A percentile compares a stretch with the other conserved stretches of the same genome.
Evolutionary conservation across 495 filamentous ascomycete genomes (phyloP).

Genomic region (Alectoria sarmentosa): DNA sequence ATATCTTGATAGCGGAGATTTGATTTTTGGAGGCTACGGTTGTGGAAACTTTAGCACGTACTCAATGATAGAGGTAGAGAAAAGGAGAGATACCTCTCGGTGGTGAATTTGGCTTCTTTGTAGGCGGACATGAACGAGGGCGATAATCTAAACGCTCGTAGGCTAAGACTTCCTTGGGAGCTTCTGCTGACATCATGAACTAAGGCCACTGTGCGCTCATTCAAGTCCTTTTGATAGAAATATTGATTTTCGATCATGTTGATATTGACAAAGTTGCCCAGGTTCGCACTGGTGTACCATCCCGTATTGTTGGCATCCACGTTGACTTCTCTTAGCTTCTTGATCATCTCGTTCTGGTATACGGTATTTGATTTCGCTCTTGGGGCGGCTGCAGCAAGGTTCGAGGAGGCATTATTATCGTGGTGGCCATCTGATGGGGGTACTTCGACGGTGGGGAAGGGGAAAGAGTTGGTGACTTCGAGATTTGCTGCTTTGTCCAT

Average conservation of each 20-base stretch:
- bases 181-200: constrained; percentile 94
- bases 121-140: constrained; percentile 83
- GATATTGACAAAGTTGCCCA: constrained; percentile 94
- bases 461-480: constrained; percentile 90
- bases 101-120: constrained; percentile 95
- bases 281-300: constrained; percentile 97
- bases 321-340: constrained; percentile 92
- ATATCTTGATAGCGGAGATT: constrained; percentile 92
- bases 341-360: constrained; percentile 97
- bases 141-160: constrained; percentile 87
- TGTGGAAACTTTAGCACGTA: constrained; percentile 29
- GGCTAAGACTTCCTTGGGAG: constrained; percentile 79
- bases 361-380: constrained; percentile 79
- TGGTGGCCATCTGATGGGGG: constrained; percentile 68
- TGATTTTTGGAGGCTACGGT: constrained; percentile 73
- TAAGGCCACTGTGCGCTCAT: constrained; percentile 87
- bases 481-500: constrained; percentile 82
- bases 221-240: constrained; percentile 89
- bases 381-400: constrained; percentile 79
- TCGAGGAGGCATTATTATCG: constrained; percentile 60
- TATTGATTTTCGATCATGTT: constrained; percentile 98
- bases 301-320: constrained; percentile 97
- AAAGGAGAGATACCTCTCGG: constrained; percentile 60
- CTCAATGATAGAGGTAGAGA: background rate
- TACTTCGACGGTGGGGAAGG: constrained; percentile 81